Base-by-base conservation (phyloP, 352 stramenopile genomes). In the Globisporangium sylvaticum region DNA sequence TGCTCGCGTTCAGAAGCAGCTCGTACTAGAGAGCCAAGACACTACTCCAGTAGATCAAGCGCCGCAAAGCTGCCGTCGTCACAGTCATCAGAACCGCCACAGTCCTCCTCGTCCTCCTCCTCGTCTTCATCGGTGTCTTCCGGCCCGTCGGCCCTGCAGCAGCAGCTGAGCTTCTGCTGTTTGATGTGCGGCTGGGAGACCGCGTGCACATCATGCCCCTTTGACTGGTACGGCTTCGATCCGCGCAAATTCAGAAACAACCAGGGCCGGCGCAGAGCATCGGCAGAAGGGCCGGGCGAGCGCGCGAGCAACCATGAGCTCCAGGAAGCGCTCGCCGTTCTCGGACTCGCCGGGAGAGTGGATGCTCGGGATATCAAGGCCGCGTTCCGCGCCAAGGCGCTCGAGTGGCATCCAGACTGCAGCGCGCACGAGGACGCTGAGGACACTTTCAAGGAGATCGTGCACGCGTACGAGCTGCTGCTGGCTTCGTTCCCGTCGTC, bases 391-490 rank as follows among this genome's bases (percentile, higher is more conserved):
- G 68, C 58, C 48, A 77, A 89, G 60, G 92, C 92, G 29, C 78
- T 98, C 12, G 87, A 91, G 71, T 97, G 91, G 77, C 95, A 98
- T 65, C 95, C 95, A 0, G 95, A 98, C 74, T 97, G 96, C 74
- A 97, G 96, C 66, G 66, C 79, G 10, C 68, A 89, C 24, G 79
- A 86, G n/a, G 68, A 76, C 20, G 92, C 93, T 12, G 79, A 88
- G 22, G 81, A 85, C 39, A 75, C 79, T 1, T 98, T 98, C 76
- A 91, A 93, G 60, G 72, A 88, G 37, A 84, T 98, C 8, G 79
- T 95, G 52, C 58, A 79, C 34, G 95, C 93, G 6, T 98, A 98
- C 67, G 90, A 98, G 74, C 69, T 95, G 31, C 71, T 98, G 57
- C 55, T 88, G 0, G 59, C 59, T 2, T 54, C 42, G 52, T 48